Evolutionary conservation across 2,329 filamentous ascomycete species (phyloP).

Genomic region (Xylariales sp.): DNA sequence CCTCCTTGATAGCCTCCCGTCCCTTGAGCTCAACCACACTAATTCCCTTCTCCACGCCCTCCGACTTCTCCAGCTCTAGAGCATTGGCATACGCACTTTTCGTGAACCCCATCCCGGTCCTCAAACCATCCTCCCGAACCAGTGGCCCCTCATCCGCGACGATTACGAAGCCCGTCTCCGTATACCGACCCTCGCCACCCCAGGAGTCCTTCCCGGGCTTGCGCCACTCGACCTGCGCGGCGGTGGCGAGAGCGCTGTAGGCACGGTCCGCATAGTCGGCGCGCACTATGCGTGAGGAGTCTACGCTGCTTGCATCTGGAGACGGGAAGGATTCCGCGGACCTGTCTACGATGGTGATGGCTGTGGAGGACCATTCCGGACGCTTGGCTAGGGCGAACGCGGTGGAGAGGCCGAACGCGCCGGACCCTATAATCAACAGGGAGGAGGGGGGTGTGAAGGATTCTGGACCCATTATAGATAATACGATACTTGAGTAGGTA

Average conservation of each 20-base stretch:
- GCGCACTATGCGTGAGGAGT: conserved; percentile 60
- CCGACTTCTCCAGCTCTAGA: conserved; percentile 31
- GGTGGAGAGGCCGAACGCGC: conserved; percentile 40
- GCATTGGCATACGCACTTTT: conserved; percentile 59
- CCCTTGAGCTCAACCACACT: conserved; percentile 42
- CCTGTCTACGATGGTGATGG: conserved; percentile 58
- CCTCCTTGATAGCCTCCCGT: conserved; percentile 37
- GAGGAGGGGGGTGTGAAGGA: conserved; percentile 18
- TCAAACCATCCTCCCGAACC: conserved; percentile 29
- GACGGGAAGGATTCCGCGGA: conserved; percentile 53
- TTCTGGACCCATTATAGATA: background rate
- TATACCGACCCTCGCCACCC: conserved; percentile 63
- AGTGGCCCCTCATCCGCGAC: conserved; percentile 44
- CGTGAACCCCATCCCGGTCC: conserved; percentile 54
- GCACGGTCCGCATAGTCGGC: conserved; percentile 76
- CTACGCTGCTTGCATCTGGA: conserved; percentile 55
- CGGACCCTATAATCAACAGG: conserved; percentile 62
- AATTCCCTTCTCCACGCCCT: conserved; percentile 28
- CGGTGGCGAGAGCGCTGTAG: conserved; percentile 69
- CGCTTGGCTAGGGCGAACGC: conserved; percentile 67
- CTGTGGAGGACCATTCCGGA: conserved; percentile 45
- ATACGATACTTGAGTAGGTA: no score
- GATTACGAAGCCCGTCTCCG: conserved; percentile 64
- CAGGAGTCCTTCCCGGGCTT: conserved; percentile 48
- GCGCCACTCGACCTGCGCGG: conserved; percentile 68